These are phyloP conservation scores for Echria macrotheca DNA, from an alignment of 495 filamentous ascomycete species.

Conservation along the genomic window DNA sequence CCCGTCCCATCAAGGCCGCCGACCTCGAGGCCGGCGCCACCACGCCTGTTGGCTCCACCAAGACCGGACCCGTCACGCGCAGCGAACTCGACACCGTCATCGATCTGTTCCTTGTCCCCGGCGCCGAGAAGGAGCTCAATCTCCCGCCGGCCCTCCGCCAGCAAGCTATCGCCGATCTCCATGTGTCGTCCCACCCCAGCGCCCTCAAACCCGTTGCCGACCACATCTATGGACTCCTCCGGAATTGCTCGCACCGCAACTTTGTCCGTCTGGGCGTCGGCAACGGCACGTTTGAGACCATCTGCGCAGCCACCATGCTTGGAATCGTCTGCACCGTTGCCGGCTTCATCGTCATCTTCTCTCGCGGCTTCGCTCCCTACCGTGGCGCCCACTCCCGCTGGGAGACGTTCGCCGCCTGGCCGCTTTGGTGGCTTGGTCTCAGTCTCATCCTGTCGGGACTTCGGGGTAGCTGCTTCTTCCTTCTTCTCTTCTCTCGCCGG, in stretches of 20 bases:
- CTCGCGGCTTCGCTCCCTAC: slow-evolving; percentile 28
- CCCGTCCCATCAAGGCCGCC: slow-evolving; percentile 2
- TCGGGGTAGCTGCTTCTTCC: slow-evolving; percentile 38
- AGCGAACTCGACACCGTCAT: slow-evolving; percentile 33
- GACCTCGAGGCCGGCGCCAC: slow-evolving; percentile 5
- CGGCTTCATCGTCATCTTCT: slow-evolving; percentile 31
- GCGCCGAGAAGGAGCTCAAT: slow-evolving; percentile 38
- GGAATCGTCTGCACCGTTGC: slow-evolving; percentile 27
- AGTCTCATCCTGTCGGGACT: slow-evolving; percentile 32
- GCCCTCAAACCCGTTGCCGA: slow-evolving; percentile 34
- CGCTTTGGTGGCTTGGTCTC: slow-evolving; percentile 37
- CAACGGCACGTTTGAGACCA: slow-evolving; percentile 40
- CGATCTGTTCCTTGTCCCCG: slow-evolving; percentile 31
- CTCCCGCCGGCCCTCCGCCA: slow-evolving; percentile 31
- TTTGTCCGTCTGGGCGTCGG: slow-evolving; percentile 42
- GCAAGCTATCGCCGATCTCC: slow-evolving; percentile 26
- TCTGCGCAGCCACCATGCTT: slow-evolving; percentile 36
- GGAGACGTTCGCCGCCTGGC: slow-evolving; percentile 34
- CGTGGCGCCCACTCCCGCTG: slow-evolving; percentile 29
- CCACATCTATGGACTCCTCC: slow-evolving; percentile 40
- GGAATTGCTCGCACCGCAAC: slow-evolving; percentile 47
- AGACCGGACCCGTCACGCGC: slow-evolving; percentile 10
- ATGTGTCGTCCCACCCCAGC: slow-evolving; percentile 21
- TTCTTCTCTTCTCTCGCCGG: slow-evolving; percentile 35
- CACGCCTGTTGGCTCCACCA: slow-evolving; percentile 5